Evolutionary conservation across 768 basidiomycete genomes (phyloP).

Genomic region (Auriscalpium microsporum): DNA sequence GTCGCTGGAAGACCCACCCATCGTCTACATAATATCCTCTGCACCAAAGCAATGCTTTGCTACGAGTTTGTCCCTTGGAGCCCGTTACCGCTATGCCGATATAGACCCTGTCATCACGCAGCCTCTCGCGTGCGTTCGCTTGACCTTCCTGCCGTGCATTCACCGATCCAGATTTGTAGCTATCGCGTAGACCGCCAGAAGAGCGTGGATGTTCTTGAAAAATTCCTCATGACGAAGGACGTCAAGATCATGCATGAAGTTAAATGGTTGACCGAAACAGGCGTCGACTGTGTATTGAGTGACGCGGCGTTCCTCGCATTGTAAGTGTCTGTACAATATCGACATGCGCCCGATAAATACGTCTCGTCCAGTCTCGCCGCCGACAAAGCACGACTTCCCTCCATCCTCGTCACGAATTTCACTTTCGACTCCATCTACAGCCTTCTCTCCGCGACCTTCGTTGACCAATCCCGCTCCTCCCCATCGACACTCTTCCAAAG

Average conservation of each 20-base stretch:
- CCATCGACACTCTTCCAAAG: background rate
- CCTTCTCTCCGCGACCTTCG: slow-evolving; percentile 52
- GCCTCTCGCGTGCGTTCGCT: slow-evolving; percentile 56
- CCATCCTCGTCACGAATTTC: slow-evolving; percentile 72
- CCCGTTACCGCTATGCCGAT: slow-evolving; percentile 57
- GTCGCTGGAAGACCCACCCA: slow-evolving; percentile 34
- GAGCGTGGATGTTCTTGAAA: slow-evolving; percentile 53
- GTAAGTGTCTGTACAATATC: slow-evolving; percentile 30
- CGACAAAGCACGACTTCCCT: slow-evolving; percentile 53
- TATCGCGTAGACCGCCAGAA: slow-evolving; percentile 67
- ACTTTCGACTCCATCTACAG: slow-evolving; percentile 81
- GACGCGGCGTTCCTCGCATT: slow-evolving; percentile 76
- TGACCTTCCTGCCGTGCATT: slow-evolving; percentile 3
- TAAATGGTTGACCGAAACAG: slow-evolving; percentile 44
- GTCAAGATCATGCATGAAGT: slow-evolving; percentile 44
- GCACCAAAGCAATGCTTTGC: slow-evolving; percentile 66
- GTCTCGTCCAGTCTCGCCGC: slow-evolving; percentile 48
- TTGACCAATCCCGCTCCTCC: slow-evolving; percentile 16
- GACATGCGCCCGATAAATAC: too few relatives aligned
- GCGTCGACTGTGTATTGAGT: slow-evolving; percentile 56
- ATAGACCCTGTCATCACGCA: slow-evolving; percentile 79
- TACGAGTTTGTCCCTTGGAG: slow-evolving; percentile 54
- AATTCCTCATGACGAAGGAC: slow-evolving; percentile 51
- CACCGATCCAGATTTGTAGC: slow-evolving; percentile 24
- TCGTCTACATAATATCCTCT: slow-evolving; percentile 61